Base-by-base conservation (phyloP, 495 filamentous ascomycete species). In the Penicillium tannophilum region DNA sequence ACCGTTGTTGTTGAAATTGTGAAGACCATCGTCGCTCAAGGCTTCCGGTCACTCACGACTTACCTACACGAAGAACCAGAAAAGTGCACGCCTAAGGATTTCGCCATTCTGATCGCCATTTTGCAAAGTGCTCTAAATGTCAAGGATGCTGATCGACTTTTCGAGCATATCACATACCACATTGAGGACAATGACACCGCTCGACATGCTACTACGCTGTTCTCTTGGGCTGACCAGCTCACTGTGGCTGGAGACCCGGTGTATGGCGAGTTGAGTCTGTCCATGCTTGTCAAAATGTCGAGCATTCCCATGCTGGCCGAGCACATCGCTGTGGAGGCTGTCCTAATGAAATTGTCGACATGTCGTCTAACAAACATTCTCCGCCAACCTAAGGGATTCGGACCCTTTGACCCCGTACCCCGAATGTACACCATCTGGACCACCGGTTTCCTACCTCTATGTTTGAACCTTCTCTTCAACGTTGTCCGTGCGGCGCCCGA, bases 211-310 rank as follows among this genome's bases (percentile, higher is more conserved):
- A 87, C 88, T 16, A 90, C 90, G 12, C 81, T 99, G 50, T 97
- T 95, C 72, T 96, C 91, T 6, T 99, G 95, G 95, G 86, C 94
- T 16, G 91, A 98, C 71, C 86, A 87, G 60, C 81, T 84, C 14
- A 75, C 82, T 5, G 78, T 85, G 39, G 83, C 86, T 52, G 86
- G 87, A 30, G 93, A 98, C 62, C 95, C 94, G n/a, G 78, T 99
- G 45, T 97, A 97, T 74, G 95, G 91, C 60, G 92, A 97, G 64
- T 77, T 97, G 17, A 88, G 89, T 63, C 81, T 97, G 9, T 82
- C 90, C 17, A 93, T 97, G 71, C 85, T 99, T 17, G 84, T 96
- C 51, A 90, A 93, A 63, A 79, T 99, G 31, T 96, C 92, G 2
- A 85, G 81, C 39, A 78, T 98, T 4, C 89, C 89, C n/a, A 64